These are phyloP conservation scores for Saccharomycopsis sp. DNA, from an alignment of 805 yeast genomes.

Conservation along the genomic window DNA sequence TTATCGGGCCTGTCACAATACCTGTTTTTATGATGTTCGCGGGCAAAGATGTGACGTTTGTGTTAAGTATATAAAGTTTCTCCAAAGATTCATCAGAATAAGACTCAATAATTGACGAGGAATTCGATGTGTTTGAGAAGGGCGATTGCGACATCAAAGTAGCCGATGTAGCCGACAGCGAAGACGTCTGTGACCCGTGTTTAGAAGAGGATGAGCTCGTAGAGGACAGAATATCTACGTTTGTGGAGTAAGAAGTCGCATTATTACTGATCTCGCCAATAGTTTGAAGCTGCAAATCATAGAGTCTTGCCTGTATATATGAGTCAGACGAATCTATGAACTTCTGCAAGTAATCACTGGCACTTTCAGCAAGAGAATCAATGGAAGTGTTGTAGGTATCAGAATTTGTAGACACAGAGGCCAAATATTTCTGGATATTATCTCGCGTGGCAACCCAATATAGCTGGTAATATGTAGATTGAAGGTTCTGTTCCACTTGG, in stretches of 20 bases:
- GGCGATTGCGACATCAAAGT: constrained; percentile 21
- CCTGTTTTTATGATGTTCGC: constrained; percentile 39
- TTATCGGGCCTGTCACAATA: constrained; percentile 61
- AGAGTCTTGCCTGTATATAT: constrained; percentile 58
- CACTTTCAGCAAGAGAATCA: constrained; percentile 44
- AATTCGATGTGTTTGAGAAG: constrained; percentile 8
- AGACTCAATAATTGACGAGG: constrained; percentile 24
- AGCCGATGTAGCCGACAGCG: constrained; percentile 16
- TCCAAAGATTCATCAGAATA: constrained; percentile 29
- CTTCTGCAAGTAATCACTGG: constrained; percentile 46
- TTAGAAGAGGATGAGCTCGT: not conserved
- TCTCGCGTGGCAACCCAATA: constrained; percentile 58
- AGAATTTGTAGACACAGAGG: constrained; percentile 6
- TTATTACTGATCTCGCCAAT: constrained; percentile 41
- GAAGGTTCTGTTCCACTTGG: constrained; percentile 65
- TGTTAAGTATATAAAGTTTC: constrained; percentile 44
- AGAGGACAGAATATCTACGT: not conserved
- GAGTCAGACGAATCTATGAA: constrained; percentile 58
- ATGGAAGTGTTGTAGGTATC: constrained; percentile 46
- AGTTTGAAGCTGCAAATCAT: constrained; percentile 49
- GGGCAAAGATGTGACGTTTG: constrained; percentile 40
- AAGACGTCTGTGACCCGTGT: constrained; percentile 6
- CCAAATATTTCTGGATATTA: constrained; percentile 43
- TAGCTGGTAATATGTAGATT: constrained; percentile 59
- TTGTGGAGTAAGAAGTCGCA: constrained; percentile 31